A percentile compares a stretch with the other conserved stretches of the same genome.
Conservation (phyloP, 495 filamentous ascomycete genomes). For the Thermothielavioides terrestris region DNA sequence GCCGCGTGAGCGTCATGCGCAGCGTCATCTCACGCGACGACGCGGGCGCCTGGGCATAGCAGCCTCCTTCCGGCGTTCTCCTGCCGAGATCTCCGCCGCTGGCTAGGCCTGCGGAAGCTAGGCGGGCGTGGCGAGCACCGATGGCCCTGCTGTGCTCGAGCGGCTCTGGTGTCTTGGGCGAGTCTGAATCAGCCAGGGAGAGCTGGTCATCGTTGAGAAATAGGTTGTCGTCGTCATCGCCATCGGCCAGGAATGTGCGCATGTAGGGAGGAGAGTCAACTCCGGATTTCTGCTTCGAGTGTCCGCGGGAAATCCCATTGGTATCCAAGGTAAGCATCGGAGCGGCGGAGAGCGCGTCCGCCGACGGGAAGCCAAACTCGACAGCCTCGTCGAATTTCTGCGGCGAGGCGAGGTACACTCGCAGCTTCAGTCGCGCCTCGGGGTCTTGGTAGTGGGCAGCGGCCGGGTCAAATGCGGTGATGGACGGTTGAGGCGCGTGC, state of each 20-base stretch:
- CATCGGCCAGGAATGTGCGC: conserved; percentile 43
- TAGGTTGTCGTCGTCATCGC: conserved; percentile 37
- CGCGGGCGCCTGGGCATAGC: conserved; percentile 46
- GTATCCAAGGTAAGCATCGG: conserved; percentile 8
- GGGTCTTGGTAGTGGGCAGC: conserved; percentile 86
- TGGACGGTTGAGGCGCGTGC: conserved; percentile 38
- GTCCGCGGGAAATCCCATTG: conserved; percentile 12
- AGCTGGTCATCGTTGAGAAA: conserved; percentile 41
- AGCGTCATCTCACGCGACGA: conserved; percentile 84
- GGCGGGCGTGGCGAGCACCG: conserved; percentile 27
- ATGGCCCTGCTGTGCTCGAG: conserved; percentile 28
- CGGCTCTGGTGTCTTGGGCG: conserved; percentile 45
- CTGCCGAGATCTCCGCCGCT: conserved; percentile 12
- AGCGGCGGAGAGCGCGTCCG: conserved; percentile 26
- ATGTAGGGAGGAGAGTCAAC: conserved; percentile 32
- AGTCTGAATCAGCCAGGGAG: conserved; percentile 45
- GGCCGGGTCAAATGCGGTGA: conserved; percentile 57
- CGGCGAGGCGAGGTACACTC: conserved; percentile 81
- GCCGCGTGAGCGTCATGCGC: conserved; percentile 86
- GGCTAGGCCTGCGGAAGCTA: conserved; percentile 9
- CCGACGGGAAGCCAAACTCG: conserved; percentile 83
- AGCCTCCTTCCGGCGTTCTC: conserved; percentile 25
- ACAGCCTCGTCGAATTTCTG: conserved; percentile 95
- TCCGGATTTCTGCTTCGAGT: conserved; percentile 22
- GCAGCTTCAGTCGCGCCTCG: conserved; percentile 76